Base-by-base conservation (phyloP, 1,284 basidiomycete genomes). In the Meira miltonrushii region DNA sequence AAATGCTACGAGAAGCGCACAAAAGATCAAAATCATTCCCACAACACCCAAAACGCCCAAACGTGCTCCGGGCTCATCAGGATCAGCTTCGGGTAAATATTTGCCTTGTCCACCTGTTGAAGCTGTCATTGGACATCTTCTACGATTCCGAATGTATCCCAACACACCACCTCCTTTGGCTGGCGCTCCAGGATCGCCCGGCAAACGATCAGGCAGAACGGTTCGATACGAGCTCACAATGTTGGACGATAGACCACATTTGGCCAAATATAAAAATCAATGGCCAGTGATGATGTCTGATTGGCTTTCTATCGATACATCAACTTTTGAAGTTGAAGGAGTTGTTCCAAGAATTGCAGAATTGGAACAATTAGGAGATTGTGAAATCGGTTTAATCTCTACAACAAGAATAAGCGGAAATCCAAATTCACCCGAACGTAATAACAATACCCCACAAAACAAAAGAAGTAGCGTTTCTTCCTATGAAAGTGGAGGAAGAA, bases 251-350 rank as follows among this genome's bases (percentile, higher is more conserved):
- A 64, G 66, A 59, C 60, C 66, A 19, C 67, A 74, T 47, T 63
- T 72, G 49, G 68, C 72, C 58, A 13, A n/a, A 5, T 48, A 48
- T 25, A 48, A 23, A 21, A 49, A 44, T 17, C 25, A 39, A 19
- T 62, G 60, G 60, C 58, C 58, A 10, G 60, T 64, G 47, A 66
- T 60, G 37, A 65, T 72, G 66, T 64, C 68, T n/a, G 60, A 61
- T 48, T 76, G 74, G 74, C 61, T 76, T 17, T 40, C 28, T 15
- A 75, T 74, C 66, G 65, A 76, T 28, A 47, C 55, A 11, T 53
- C 61, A 17, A 65, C 64, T 58, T 69, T 73, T 43, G 71, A 72
- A 58, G 64, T 73, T 1, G 57, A 62, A 4, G 73, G 74, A n/a
- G 60, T 61, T 6, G 72, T 72, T 5, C 71, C 72, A 0, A 19